Percentiles rank a stretch among this genome's conserved stretches.
These are phyloP conservation scores for Backusella westeae DNA, from an alignment of 192 early-diverging fungal species.

Conservation along the genomic window DNA sequence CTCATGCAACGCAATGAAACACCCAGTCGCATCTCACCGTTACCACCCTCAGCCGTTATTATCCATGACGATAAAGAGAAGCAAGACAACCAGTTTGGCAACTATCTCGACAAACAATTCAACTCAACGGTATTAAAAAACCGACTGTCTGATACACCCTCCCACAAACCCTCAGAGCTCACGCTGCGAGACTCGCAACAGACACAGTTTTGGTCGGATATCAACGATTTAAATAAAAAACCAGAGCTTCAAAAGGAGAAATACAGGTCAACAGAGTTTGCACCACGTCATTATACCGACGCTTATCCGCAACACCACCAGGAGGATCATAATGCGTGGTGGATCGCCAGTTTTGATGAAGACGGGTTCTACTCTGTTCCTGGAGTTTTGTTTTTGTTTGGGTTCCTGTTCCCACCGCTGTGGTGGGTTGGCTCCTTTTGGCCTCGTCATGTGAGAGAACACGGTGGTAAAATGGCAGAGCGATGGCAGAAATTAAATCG, in stretches of 20 bases:
- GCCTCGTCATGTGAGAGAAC: slow-evolving; percentile 14
- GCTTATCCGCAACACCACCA: neutral
- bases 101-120: slow-evolving; percentile 4
- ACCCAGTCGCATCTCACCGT: neutral
- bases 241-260: neutral
- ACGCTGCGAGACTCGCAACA: neutral
- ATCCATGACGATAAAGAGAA: neutral
- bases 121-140: neutral
- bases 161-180: neutral
- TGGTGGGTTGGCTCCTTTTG: slow-evolving; percentile 32
- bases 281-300: neutral
- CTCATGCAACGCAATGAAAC: slow-evolving; percentile 2
- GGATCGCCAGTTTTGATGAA: slow-evolving; percentile 8
- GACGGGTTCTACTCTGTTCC: slow-evolving; percentile 25
- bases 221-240: neutral
- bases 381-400: slow-evolving; percentile 24
- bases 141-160: neutral
- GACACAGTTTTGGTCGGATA: neutral
- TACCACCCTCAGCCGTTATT: neutral
- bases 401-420: slow-evolving; percentile 20
- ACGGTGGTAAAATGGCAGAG: slow-evolving; percentile 29
- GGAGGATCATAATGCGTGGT: slow-evolving; percentile 12
- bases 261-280: neutral
- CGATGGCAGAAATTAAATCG: slow-evolving; percentile 28
- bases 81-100: slow-evolving; percentile 9